Evolutionary conservation across 2,329 filamentous ascomycete species (phyloP).

Genomic region (Sporothrix globosa): DNA sequence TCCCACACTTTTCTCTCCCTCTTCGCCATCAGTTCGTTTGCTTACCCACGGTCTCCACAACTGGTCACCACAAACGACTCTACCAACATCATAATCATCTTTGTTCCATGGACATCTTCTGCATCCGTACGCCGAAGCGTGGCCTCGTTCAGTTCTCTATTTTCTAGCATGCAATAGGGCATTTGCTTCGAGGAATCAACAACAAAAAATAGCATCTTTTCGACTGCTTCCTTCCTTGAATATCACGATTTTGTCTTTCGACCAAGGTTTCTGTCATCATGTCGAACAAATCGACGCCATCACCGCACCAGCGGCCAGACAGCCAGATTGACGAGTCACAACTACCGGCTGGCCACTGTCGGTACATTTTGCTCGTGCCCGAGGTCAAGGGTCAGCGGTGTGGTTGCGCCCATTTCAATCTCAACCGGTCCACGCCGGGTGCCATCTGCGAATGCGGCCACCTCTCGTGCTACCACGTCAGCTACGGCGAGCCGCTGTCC

Average conservation of each 20-base stretch:
- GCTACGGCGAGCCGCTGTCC: conserved; percentile 50
- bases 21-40: background rate
- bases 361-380: conserved; percentile 61
- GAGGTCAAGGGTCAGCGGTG: conserved; percentile 62
- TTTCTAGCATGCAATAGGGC: conserved; percentile 28
- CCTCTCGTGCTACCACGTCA: conserved; percentile 61
- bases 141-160: conserved; percentile 15
- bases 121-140: conserved; percentile 22
- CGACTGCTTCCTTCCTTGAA: background rate
- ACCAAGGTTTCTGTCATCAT: conserved; percentile 4
- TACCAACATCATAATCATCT: background rate
- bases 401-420: conserved; percentile 60
- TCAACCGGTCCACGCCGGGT: conserved; percentile 57
- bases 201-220: background rate
- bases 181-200: background rate
- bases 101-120: conserved; percentile 37
- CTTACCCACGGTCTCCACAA: background rate
- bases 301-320: conserved; percentile 40
- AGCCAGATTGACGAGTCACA: conserved; percentile 49
- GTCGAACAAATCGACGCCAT: conserved; percentile 40
- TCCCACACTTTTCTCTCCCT: background rate
- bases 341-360: conserved; percentile 61
- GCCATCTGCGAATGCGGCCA: conserved; percentile 63
- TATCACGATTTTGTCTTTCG: background rate
- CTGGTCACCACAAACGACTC: background rate